Conservation (phyloP, 2,329 filamentous ascomycete genomes). For the Ophiobolus disseminans region DNA sequence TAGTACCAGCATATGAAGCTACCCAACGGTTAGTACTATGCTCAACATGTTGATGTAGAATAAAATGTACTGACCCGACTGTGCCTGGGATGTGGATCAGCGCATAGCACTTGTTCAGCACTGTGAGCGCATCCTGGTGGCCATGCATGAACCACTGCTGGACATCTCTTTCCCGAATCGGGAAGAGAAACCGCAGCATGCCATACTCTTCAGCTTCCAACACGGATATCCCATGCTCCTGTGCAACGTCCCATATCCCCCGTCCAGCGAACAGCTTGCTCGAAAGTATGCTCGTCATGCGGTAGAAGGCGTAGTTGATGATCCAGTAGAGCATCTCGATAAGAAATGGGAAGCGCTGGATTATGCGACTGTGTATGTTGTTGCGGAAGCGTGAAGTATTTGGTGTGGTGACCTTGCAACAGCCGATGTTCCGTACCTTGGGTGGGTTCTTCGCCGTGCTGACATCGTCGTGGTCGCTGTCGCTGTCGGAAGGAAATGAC, state of each 20-base stretch:
- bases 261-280: conserved; percentile 60
- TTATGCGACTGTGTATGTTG: conserved; percentile 66
- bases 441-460: conserved; percentile 51
- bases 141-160: conserved; percentile 65
- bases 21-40: conserved; percentile 31
- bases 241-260: conserved; percentile 63
- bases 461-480: conserved; percentile 47
- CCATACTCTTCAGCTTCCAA: conserved; percentile 63
- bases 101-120: conserved; percentile 66
- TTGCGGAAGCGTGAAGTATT: conserved; percentile 68
- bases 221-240: conserved; percentile 63
- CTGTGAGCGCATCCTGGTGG: conserved; percentile 60
- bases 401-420: conserved; percentile 60
- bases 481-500: conserved; percentile 43
- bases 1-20: conserved; percentile 72
- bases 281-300: conserved; percentile 62
- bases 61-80: conserved; percentile 56
- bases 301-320: conserved; percentile 70
- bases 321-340: conserved; percentile 79
- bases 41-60: background rate
- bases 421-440: conserved; percentile 61
- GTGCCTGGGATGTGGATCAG: conserved; percentile 68
- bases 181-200: conserved; percentile 60
- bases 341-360: conserved; percentile 73
- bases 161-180: conserved; percentile 59